A percentile compares a stretch with the other conserved stretches of the same genome.
These are phyloP conservation scores for Gentiana dahurica DNA, from an alignment of 257 asterid genomes.

Conservation along the genomic window DNA sequence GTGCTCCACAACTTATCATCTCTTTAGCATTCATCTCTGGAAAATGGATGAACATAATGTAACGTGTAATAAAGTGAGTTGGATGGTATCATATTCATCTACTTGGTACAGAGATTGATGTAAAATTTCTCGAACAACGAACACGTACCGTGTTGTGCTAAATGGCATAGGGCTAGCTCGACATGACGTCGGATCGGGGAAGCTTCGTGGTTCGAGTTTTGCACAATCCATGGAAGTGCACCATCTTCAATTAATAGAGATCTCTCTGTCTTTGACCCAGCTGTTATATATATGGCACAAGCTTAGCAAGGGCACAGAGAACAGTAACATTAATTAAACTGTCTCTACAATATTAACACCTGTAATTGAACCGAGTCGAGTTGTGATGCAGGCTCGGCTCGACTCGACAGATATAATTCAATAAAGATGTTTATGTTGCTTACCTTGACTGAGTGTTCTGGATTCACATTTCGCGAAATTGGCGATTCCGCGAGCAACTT, in stretches of 20 bases:
- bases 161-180: conserved; percentile 80
- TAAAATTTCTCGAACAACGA: neutral
- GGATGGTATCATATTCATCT: neutral
- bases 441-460: conserved; percentile 66
- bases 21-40: conserved; percentile 70
- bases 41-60: conserved; percentile 2
- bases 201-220: conserved; percentile 68
- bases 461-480: conserved; percentile 95
- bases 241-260: conserved; percentile 79
- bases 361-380: neutral
- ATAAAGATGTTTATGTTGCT: conserved; percentile 1
- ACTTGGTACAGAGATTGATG: neutral
- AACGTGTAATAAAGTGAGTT: too few relatives aligned
- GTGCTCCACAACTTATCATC: conserved; percentile 56
- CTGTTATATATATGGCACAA: conserved; percentile 1
- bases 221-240: conserved; percentile 76
- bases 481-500: conserved; percentile 87
- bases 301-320: too few relatives aligned
- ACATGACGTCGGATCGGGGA: conserved; percentile 62
- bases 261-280: conserved; percentile 51
- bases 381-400: neutral
- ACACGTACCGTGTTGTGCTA: conserved; percentile 65
- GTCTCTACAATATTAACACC: neutral
- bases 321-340: neutral
- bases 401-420: too few relatives aligned